Percentiles rank a stretch among this genome's conserved stretches.
Evolutionary conservation across 805 yeast genomes (phyloP).

Genomic region (Metschnikowia matae): DNA sequence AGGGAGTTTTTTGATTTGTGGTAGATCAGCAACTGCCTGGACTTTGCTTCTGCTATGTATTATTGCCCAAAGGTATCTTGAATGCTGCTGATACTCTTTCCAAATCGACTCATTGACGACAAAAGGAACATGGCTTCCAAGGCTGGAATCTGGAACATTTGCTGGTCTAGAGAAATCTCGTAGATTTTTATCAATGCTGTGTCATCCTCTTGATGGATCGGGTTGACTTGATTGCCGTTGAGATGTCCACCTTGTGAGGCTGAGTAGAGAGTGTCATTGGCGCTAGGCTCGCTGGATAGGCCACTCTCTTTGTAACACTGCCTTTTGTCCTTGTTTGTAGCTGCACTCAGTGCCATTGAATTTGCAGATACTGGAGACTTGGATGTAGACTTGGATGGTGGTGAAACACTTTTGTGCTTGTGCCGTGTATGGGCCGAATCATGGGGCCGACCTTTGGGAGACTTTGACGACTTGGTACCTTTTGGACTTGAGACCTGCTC

Average conservation of each 20-base stretch:
- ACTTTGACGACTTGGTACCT: too few species aligned
- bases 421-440: neutral
- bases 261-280: neutral
- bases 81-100: neutral
- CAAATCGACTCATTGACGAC: neutral
- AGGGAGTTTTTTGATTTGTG: slow-evolving; percentile 38
- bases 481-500: neutral
- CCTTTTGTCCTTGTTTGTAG: neutral
- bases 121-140: neutral
- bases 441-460: neutral
- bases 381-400: neutral
- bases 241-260: neutral
- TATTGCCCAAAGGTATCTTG: neutral
- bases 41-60: neutral
- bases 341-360: neutral
- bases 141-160: neutral
- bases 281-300: neutral
- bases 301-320: neutral
- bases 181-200: neutral
- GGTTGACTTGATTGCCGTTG: neutral
- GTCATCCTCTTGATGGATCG: neutral
- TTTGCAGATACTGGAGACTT: neutral
- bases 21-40: neutral
- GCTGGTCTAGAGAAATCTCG: neutral
- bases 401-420: neutral